Base-by-base conservation (phyloP, 352 stramenopile genomes). In the Globisporangium nagaii region DNA sequence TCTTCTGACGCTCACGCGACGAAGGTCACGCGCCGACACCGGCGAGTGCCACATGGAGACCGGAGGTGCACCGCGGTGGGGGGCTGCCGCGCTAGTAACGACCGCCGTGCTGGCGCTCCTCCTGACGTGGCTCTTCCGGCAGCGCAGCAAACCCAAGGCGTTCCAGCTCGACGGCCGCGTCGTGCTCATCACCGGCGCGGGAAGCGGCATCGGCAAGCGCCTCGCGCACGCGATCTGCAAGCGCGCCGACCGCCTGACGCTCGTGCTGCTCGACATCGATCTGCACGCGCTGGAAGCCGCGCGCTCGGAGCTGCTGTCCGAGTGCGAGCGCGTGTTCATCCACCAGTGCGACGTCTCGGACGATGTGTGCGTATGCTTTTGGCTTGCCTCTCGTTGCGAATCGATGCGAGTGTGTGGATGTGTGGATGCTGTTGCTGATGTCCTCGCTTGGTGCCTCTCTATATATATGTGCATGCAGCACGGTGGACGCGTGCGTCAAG, bases 291-390 rank as follows among this genome's bases (percentile, higher is more conserved):
- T 91, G 12, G 20, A 62, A 13, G 28, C 24, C 19, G 63, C 77
- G 15, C 55, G 70, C 40, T 48, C 10, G 15, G 44, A 74, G 40
- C 46, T 79, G 28, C 5, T 56, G 43, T 17, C 43, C 36, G 30
- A 36, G 32, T 31, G 35, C 34, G 25, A 47, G 0, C 30, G 32
- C 11, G 68, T 88, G 27, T 49, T 70, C 11, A 44, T 68, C 4
- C 84, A 74, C 36, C 58, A 76, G 34, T 93, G 83, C 62, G 68
- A 90, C 52, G 73, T 93, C 17, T 69, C 76, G 7, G 71, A 90
- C 19, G 52, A 88, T 44, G 43, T 37, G 83, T 90, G 60, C 12
- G 68, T 60, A 31, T 42, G n/a, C n/a, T n/a, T n/a, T n/a, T n/a
- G n/a, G n/a, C n/a, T n/a, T n/a, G n/a, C n/a, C n/a, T n/a, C n/a